Evolutionary conservation across 2,329 filamentous ascomycete genomes (phyloP), one percentile per base, ranked within the genome.

Genomic region (Aspergillus aculeatus): DNA sequence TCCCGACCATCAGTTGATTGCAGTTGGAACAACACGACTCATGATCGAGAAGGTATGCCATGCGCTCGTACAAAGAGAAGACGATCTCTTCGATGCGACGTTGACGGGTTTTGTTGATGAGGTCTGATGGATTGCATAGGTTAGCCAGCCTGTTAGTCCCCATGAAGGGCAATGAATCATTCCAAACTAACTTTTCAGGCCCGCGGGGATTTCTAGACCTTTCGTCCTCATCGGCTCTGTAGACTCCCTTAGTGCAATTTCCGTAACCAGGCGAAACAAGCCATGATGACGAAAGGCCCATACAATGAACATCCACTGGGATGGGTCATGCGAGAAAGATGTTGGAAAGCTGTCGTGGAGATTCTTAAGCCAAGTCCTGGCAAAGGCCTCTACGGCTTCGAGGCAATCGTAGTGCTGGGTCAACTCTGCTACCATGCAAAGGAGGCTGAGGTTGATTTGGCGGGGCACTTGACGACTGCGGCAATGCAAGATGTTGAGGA

Each of bases 401-500:
- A 71, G 63, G 60, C 79, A 78, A 54, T 73, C 69, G 62, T 79
- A 80, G 29, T 75, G 76, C 58, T 81, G 77, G 5, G 79, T 73
- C 16, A 83, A 69, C 2, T 77, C 69, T 4, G 78, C 78, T 5
- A 83, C 69, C 57, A 79, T 76, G n/a, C 75, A 74, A 11, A 83
- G 69, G 10, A 73, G 68, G n/a, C 81, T 75, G 5, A 82, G 66
- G 35, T 64, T 68, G 0, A 82, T 61, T 0, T 60, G 51, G 44
- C 67, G 68, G 0, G 80, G 79, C 14, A 83, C 73, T 47, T 76
- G 72, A n/a, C 70, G 62, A 14, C 71, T 74, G 3, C 74, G 74
- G 52, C 76, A 71, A 66, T 83, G 81, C 10, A 83, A 68, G n/a
- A 80, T 77, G 59, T 80, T 75, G 51, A 83, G 67, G 1, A 82